These are phyloP conservation scores for Wilcoxina mikolae DNA, from an alignment of 495 filamentous ascomycete genomes.

Conservation along the genomic window DNA sequence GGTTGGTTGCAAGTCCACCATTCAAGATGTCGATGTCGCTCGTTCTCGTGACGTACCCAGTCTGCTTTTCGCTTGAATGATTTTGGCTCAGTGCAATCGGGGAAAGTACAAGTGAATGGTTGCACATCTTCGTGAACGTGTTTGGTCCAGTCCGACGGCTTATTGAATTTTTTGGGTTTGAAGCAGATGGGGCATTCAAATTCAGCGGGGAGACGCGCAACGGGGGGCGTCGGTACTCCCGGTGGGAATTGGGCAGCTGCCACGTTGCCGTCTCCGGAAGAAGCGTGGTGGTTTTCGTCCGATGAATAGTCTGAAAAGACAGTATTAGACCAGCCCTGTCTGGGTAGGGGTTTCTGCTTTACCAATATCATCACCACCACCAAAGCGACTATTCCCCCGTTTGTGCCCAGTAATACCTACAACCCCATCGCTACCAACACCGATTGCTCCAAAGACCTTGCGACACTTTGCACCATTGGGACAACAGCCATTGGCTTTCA, in stretches of 20 bases:
- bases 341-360: not conserved
- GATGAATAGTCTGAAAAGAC: slow-evolving; percentile 27
- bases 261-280: slow-evolving; percentile 50
- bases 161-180: slow-evolving; percentile 74
- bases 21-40: slow-evolving; percentile 79
- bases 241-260: slow-evolving; percentile 57
- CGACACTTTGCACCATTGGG: slow-evolving; percentile 16
- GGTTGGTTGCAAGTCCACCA: slow-evolving; percentile 78
- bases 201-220: slow-evolving; percentile 62
- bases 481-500: slow-evolving; percentile 16
- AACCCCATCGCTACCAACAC: slow-evolving; percentile 34
- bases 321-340: slow-evolving; percentile 4
- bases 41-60: slow-evolving; percentile 93
- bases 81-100: slow-evolving; percentile 69
- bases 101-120: slow-evolving; percentile 89
- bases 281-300: slow-evolving; percentile 48
- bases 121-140: slow-evolving; percentile 93
- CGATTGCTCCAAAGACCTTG: slow-evolving; percentile 16
- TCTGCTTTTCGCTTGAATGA: slow-evolving; percentile 96
- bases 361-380: slow-evolving; percentile 28
- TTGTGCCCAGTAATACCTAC: slow-evolving; percentile 32
- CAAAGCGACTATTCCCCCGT: slow-evolving; percentile 14
- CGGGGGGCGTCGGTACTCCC: slow-evolving; percentile 72
- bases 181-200: slow-evolving; percentile 92
- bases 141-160: slow-evolving; percentile 97